Evolutionary conservation across 2,329 filamentous ascomycete genomes (phyloP).

Genomic region (Penicillium sp.): DNA sequence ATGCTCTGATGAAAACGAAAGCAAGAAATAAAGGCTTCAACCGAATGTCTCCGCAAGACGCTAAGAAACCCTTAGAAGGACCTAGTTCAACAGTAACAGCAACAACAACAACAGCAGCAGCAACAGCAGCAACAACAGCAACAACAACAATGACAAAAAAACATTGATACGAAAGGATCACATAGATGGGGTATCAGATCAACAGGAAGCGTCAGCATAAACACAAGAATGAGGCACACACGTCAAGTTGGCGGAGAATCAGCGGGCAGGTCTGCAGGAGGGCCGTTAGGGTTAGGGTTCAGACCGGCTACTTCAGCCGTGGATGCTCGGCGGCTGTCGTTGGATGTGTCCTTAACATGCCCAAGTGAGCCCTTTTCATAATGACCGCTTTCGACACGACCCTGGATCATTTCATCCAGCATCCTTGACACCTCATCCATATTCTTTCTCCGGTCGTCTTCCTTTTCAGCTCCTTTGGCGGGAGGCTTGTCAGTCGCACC

Average conservation of each 20-base stretch:
- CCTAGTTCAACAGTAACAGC: not conserved
- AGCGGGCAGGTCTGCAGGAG: constrained; percentile 16
- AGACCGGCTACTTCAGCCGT: constrained; percentile 27
- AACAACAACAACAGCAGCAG: constrained; percentile 16
- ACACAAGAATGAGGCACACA: constrained; percentile 15
- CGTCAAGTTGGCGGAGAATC: constrained; percentile 13
- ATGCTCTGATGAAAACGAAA: not conserved
- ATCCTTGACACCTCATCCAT: constrained; percentile 92
- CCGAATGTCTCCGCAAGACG: no score
- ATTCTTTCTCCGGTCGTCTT: constrained; percentile 56
- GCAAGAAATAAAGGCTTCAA: no score
- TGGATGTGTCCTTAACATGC: constrained; percentile 58
- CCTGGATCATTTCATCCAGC: constrained; percentile 94
- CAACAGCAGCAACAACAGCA: constrained; percentile 12
- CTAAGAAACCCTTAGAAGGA: no score
- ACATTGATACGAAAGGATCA: constrained; percentile 13
- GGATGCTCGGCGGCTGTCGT: constrained; percentile 37
- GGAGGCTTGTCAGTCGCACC: constrained; percentile 22
- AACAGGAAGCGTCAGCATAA: constrained; percentile 18
- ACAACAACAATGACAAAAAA: constrained; percentile 16
- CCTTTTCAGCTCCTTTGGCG: constrained; percentile 33
- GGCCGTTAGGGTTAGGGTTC: constrained; percentile 22
- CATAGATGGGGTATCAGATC: constrained; percentile 27
- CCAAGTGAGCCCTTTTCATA: constrained; percentile 65
- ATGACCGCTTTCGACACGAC: constrained; percentile 74